Conservation (phyloP, 2,329 filamentous ascomycete species). For the Fonsecaea pugnacius region DNA sequence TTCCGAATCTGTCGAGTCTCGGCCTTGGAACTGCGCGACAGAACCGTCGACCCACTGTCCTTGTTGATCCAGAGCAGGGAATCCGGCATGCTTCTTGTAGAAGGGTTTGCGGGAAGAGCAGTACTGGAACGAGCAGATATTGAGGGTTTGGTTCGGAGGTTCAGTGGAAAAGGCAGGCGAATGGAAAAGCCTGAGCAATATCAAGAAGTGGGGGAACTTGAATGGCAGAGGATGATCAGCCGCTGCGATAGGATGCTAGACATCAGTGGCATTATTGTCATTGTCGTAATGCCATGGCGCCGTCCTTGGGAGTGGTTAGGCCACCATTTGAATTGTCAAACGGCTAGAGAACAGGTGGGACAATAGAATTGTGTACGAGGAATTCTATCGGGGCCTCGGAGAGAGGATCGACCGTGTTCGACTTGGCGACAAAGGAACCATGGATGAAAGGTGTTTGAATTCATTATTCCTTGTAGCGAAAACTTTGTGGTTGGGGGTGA, state of each 20-base stretch:
- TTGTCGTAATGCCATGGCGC: background rate
- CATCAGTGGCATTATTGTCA: constrained; percentile 11
- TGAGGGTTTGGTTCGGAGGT: background rate
- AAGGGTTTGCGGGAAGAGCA: background rate
- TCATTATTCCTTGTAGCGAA: background rate
- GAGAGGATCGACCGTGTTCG: constrained; percentile 20
- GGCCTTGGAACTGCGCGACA: constrained; percentile 34
- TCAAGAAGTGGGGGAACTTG: constrained; percentile 5
- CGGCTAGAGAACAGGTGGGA: constrained; percentile 3
- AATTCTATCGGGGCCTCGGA: constrained; percentile 16
- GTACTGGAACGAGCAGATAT: background rate
- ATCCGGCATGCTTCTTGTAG: constrained; percentile 23
- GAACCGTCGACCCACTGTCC: constrained; percentile 27
- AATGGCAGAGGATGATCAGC: background rate
- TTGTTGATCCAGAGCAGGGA: constrained; percentile 36
- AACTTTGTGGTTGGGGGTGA: background rate
- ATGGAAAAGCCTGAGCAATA: background rate
- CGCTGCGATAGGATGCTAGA: constrained; percentile 18
- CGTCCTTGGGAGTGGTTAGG: constrained; percentile 6
- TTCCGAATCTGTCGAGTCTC: constrained; percentile 35
- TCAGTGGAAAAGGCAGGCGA: background rate
- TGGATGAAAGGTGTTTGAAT: no score
- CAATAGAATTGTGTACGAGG: background rate
- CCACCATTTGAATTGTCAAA: constrained; percentile 13
- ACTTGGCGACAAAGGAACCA: constrained; percentile 6